Conservation (phyloP, 2,329 filamentous ascomycete species). For the Coniochaeta sp. region DNA sequence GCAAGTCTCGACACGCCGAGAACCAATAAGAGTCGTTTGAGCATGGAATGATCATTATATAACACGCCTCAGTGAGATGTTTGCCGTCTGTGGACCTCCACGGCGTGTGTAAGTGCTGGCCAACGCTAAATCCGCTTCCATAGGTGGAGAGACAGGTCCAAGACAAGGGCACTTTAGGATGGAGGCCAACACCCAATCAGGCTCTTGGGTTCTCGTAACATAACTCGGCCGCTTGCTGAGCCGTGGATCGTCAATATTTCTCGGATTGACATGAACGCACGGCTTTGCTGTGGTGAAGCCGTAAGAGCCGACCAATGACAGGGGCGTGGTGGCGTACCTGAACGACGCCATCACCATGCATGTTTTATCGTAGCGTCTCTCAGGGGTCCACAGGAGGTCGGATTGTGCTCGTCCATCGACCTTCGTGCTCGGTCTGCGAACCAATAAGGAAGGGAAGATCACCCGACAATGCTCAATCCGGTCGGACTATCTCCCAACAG, state of each 20-base stretch:
- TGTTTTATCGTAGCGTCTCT: background rate
- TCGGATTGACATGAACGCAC: background rate
- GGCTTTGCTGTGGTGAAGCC: background rate
- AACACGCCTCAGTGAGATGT: too few relatives aligned
- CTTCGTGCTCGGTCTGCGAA: background rate
- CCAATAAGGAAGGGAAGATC: background rate
- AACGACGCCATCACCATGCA: background rate
- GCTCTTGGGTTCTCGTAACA: background rate
- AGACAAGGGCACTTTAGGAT: background rate
- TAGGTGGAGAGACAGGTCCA: background rate
- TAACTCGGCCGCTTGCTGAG: background rate
- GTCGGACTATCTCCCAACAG: background rate
- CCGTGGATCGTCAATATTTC: background rate
- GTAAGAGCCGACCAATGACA: background rate
- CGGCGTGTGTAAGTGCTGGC: too few relatives aligned
- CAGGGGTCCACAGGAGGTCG: background rate
- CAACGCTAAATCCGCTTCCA: too few relatives aligned
- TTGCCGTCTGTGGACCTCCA: too few relatives aligned
- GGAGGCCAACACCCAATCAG: background rate
- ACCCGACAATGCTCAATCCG: background rate
- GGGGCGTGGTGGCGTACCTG: background rate
- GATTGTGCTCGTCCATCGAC: background rate
- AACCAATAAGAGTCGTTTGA: too few relatives aligned
- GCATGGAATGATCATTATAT: too few relatives aligned
- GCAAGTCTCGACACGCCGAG: too few relatives aligned